phyloP scores from a whole-genome alignment of 225 moss, liverwort and hornwort genomes.

The Neckera pumila region DNA sequence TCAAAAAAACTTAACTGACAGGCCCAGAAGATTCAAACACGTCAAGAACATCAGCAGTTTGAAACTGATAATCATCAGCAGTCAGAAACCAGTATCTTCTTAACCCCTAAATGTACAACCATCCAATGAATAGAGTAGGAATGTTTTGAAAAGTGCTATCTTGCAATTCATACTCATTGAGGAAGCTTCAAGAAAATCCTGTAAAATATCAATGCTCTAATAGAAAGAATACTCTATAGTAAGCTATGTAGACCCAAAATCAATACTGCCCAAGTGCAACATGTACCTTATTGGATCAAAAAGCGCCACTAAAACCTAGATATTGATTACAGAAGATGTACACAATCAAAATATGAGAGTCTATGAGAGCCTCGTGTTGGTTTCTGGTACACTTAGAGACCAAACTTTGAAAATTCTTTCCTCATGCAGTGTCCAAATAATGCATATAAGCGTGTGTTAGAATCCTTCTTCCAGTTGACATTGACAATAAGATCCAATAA shows the following conservation, averaged over 20 bases:
- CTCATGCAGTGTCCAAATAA: neutral
- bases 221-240: neutral
- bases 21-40: neutral
- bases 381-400: neutral
- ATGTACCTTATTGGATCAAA: neutral
- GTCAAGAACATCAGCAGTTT: neutral
- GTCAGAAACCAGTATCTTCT: too few species aligned
- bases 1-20: neutral
- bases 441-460: neutral
- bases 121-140: neutral
- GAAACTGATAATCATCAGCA: neutral
- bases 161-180: neutral
- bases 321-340: neutral
- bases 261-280: neutral
- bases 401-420: neutral
- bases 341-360: too few species aligned
- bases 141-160: neutral
- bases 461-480: neutral
- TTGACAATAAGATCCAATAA: neutral
- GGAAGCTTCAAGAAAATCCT: neutral
- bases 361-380: neutral
- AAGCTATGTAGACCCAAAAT: neutral
- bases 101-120: neutral
- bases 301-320: too few species aligned
- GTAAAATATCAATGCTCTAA: neutral